These are phyloP conservation scores for Viridothelium virens DNA, from an alignment of 495 filamentous ascomycete species.

Conservation along the genomic window DNA sequence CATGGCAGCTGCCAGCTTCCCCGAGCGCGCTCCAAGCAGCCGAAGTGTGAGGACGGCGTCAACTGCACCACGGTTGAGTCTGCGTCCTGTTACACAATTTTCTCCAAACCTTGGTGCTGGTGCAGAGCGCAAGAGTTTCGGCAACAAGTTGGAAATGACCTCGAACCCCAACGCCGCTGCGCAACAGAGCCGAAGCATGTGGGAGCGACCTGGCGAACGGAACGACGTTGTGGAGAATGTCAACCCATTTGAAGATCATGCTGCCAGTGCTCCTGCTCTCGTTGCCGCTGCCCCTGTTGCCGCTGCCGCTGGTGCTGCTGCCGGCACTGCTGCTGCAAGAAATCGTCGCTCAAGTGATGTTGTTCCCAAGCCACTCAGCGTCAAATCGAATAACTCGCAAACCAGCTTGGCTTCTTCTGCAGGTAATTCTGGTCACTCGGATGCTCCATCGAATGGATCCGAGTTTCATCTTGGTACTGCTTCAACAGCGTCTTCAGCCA, in stretches of 20 bases:
- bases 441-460: constrained; percentile 7
- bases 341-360: constrained; percentile 12
- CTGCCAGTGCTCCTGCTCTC: constrained; percentile 32
- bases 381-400: constrained; percentile 27
- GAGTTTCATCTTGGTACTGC: constrained; percentile 18
- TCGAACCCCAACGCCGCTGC: constrained; percentile 28
- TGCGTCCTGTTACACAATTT: constrained; percentile 84
- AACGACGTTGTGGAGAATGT: constrained; percentile 34
- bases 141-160: constrained; percentile 38
- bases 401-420: constrained; percentile 15
- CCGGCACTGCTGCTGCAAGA: constrained; percentile 21
- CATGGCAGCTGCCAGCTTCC: constrained; percentile 22
- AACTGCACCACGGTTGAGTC: constrained; percentile 66
- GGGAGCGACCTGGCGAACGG: constrained; percentile 43
- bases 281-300: constrained; percentile 34
- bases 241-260: constrained; percentile 49
- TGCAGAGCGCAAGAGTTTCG: constrained; percentile 40
- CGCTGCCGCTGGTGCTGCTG: constrained; percentile 38
- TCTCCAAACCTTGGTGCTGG: constrained; percentile 52
- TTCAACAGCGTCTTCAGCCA: constrained; percentile 46
- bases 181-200: constrained; percentile 35
- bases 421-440: neutral
- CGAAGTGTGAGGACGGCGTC: constrained; percentile 41
- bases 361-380: constrained; percentile 27
- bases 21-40: constrained; percentile 33